Conservation (phyloP, 2,329 filamentous ascomycete species). For the Sarocladium brachiariae region DNA sequence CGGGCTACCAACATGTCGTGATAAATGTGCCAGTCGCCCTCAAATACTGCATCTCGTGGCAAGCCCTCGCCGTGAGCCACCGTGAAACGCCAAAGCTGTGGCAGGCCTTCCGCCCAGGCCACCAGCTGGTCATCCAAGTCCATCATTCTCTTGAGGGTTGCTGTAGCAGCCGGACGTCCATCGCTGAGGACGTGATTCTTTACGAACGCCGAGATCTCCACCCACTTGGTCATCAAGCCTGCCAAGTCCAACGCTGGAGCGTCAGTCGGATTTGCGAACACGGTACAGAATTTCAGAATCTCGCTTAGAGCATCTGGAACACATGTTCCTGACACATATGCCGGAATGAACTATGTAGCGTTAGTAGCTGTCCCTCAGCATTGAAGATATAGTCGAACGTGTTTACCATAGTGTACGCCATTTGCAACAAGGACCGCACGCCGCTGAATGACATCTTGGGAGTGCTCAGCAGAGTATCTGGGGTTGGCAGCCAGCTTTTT, state of each 20-base stretch:
- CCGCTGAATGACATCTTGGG: constrained; percentile 29
- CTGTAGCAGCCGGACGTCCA: constrained; percentile 25
- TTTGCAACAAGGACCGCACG: constrained; percentile 45
- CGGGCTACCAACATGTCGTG: constrained; percentile 44
- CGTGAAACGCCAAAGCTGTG: constrained; percentile 29
- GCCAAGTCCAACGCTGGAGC: constrained; percentile 35
- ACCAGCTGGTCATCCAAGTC: constrained; percentile 33
- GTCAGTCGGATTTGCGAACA: constrained; percentile 28
- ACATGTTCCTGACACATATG: constrained; percentile 24
- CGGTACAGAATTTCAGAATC: constrained; percentile 32
- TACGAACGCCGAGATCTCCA: constrained; percentile 31
- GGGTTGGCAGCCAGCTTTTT: constrained; percentile 35
- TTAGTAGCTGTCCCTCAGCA: not conserved
- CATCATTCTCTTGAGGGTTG: constrained; percentile 31
- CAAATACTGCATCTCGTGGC: constrained; percentile 39
- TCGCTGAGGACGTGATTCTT: constrained; percentile 30
- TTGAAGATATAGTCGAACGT: constrained; percentile 11
- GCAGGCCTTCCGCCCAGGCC: constrained; percentile 29
- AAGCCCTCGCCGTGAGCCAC: constrained; percentile 22
- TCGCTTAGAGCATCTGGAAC: constrained; percentile 26
- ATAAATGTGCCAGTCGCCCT: constrained; percentile 49
- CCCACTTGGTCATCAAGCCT: constrained; percentile 30
- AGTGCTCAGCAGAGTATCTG: constrained; percentile 17
- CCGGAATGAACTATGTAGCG: constrained; percentile 35
- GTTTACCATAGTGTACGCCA: constrained; percentile 50